These are phyloP conservation scores for Cymbopogon flexuosus DNA, from an alignment of 202 grass and related monocot genomes.

Conservation along the genomic window DNA sequence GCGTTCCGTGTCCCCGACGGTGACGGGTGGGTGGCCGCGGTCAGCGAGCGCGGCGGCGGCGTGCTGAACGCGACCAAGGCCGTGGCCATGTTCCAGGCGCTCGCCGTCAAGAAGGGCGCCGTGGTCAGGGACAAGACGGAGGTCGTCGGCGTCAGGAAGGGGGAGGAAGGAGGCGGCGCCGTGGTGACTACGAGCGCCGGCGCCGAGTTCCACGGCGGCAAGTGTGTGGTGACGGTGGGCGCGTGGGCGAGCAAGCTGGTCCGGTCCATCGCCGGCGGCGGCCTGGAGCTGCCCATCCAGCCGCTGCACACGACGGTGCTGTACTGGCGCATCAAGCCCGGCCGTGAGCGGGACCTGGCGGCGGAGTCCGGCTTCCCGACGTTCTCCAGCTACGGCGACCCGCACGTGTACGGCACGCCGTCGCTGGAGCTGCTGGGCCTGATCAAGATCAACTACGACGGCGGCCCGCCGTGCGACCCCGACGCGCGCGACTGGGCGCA, in stretches of 20 bases:
- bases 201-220: conserved; percentile 30
- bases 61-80: conserved; percentile 59
- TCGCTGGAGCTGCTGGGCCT: conserved; percentile 55
- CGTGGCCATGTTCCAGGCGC: conserved; percentile 64
- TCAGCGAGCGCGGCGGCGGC: conserved; percentile 33
- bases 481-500: conserved; percentile 34
- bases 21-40: conserved; percentile 37
- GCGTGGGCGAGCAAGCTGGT: conserved; percentile 48
- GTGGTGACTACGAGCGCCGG: conserved; percentile 28
- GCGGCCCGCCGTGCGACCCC: conserved; percentile 51
- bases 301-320: conserved; percentile 36
- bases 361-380: conserved; percentile 43
- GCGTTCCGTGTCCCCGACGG: conserved; percentile 27
- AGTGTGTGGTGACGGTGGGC: conserved; percentile 48
- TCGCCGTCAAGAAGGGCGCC: conserved; percentile 40
- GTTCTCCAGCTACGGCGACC: conserved; percentile 51
- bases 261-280: not conserved
- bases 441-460: conserved; percentile 60
- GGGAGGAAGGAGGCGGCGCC: not conserved
- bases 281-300: conserved; percentile 40
- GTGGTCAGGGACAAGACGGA: conserved; percentile 45
- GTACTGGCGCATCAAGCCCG: conserved; percentile 52
- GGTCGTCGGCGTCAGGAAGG: conserved; percentile 30
- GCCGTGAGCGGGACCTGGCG: conserved; percentile 12
- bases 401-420: conserved; percentile 48